Evolutionary conservation across 2,329 filamentous ascomycete genomes (phyloP).

Genomic region (Fusarium sp.): DNA sequence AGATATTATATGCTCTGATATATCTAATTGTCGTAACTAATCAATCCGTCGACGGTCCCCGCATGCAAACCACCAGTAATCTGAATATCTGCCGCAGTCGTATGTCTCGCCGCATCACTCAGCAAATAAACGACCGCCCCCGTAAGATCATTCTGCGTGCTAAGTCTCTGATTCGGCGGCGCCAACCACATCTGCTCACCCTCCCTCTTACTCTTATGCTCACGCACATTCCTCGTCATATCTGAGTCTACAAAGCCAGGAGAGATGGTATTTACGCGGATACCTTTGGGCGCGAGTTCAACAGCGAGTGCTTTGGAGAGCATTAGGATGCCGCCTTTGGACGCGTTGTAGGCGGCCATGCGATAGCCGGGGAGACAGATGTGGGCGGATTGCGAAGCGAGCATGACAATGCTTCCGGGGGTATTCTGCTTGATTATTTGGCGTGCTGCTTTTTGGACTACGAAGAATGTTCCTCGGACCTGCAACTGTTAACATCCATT

Average conservation of each 20-base stretch:
- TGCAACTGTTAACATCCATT: slow-evolving; percentile 10
- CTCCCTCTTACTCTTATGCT: slow-evolving; percentile 48
- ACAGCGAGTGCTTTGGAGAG: slow-evolving; percentile 53
- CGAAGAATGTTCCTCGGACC: slow-evolving; percentile 57
- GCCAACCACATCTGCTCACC: slow-evolving; percentile 53
- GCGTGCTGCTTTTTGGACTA: slow-evolving; percentile 52
- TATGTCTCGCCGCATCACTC: slow-evolving; percentile 56
- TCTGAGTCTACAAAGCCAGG: slow-evolving; percentile 54
- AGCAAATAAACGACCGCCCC: slow-evolving; percentile 56
- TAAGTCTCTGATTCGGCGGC: slow-evolving; percentile 54
- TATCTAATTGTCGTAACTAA: slow-evolving; percentile 46
- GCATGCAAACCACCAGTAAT: slow-evolving; percentile 58
- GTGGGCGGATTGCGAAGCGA: slow-evolving; percentile 42
- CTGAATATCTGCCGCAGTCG: slow-evolving; percentile 56
- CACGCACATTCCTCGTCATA: slow-evolving; percentile 49
- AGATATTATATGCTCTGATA: neutral
- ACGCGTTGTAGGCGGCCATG: slow-evolving; percentile 56
- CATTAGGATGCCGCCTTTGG: slow-evolving; percentile 56
- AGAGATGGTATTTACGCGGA: slow-evolving; percentile 54
- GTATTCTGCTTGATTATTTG: slow-evolving; percentile 54
- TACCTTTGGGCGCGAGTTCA: slow-evolving; percentile 52
- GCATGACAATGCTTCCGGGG: slow-evolving; percentile 52
- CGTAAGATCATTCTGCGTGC: slow-evolving; percentile 56
- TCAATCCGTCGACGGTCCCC: slow-evolving; percentile 52
- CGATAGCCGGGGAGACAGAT: slow-evolving; percentile 39